Percentiles rank a stretch among this genome's conserved stretches.
Evolutionary conservation across 106 monocot species (phyloP).

Genomic region (Acanthochlamys bracteata): DNA sequence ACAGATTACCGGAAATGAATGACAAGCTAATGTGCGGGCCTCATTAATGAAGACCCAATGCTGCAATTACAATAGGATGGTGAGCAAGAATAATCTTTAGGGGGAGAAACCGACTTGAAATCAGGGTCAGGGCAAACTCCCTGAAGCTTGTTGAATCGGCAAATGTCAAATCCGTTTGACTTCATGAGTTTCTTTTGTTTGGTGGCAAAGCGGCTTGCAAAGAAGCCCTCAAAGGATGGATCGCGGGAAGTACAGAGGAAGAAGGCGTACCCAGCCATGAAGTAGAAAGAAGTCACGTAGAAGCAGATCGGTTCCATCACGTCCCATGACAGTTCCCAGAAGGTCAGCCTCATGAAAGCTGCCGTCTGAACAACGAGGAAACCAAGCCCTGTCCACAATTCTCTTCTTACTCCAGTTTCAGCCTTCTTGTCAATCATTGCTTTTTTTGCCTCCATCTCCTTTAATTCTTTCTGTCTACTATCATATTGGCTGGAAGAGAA

Average conservation of each 20-base stretch:
- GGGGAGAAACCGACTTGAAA: neutral
- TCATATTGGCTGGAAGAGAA: neutral
- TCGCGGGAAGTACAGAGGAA: constrained; percentile 63
- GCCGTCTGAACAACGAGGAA: constrained; percentile 42
- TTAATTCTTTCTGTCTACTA: constrained; percentile 25
- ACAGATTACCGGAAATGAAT: too few relatives aligned
- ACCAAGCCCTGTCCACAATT: constrained; percentile 62
- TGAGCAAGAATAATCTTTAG: neutral
- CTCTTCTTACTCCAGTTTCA: constrained; percentile 26
- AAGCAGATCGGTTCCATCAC: constrained; percentile 93
- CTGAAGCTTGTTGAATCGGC: constrained; percentile 32
- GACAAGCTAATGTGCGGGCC: neutral
- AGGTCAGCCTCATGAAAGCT: constrained; percentile 66
- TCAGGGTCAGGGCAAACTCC: constrained; percentile 5
- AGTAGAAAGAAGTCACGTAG: constrained; percentile 63
- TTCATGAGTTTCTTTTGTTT: constrained; percentile 50
- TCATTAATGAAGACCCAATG: neutral
- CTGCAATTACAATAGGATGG: neutral
- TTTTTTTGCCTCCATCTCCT: constrained; percentile 37
- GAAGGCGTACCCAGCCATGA: constrained; percentile 75
- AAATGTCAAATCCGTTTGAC: constrained; percentile 27
- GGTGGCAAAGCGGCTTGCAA: constrained; percentile 42
- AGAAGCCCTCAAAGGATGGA: constrained; percentile 72
- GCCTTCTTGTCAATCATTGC: constrained; percentile 38
- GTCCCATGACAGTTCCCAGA: constrained; percentile 89